These are phyloP conservation scores for Leccinum griseonigrum DNA, from an alignment of 1,284 basidiomycete species.

Conservation along the genomic window DNA sequence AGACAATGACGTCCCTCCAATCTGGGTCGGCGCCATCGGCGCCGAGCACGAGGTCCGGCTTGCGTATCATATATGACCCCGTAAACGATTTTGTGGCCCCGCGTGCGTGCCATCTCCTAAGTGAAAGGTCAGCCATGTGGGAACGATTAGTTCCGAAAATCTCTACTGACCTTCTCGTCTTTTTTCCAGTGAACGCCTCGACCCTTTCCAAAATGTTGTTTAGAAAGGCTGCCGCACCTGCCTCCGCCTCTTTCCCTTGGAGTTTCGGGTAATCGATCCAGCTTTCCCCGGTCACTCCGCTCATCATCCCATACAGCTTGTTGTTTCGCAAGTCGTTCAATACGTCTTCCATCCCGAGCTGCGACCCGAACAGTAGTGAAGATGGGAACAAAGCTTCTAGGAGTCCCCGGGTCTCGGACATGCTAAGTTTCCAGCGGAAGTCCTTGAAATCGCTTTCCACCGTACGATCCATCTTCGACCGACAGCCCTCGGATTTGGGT, in stretches of 20 bases:
- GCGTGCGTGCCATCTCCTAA: too few relatives aligned
- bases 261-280: neutral
- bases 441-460: neutral
- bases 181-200: neutral
- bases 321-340: neutral
- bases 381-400: neutral
- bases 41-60: neutral
- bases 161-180: neutral
- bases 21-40: neutral
- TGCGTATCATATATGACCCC: too few relatives aligned
- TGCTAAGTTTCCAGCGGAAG: neutral
- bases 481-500: too few relatives aligned
- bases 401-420: neutral
- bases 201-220: neutral
- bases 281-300: neutral
- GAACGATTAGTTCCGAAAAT: too few relatives aligned
- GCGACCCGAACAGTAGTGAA: neutral
- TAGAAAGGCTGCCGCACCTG: neutral
- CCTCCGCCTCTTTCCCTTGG: neutral
- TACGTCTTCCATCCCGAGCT: neutral
- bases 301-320: neutral
- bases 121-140: too few relatives aligned
- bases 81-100: too few relatives aligned
- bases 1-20: neutral
- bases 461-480: neutral